Evolutionary conservation across 2,329 filamentous ascomycete species (phyloP), one percentile per base, ranked within the genome.

Genomic region (Calcarisporium arbuscula): DNA sequence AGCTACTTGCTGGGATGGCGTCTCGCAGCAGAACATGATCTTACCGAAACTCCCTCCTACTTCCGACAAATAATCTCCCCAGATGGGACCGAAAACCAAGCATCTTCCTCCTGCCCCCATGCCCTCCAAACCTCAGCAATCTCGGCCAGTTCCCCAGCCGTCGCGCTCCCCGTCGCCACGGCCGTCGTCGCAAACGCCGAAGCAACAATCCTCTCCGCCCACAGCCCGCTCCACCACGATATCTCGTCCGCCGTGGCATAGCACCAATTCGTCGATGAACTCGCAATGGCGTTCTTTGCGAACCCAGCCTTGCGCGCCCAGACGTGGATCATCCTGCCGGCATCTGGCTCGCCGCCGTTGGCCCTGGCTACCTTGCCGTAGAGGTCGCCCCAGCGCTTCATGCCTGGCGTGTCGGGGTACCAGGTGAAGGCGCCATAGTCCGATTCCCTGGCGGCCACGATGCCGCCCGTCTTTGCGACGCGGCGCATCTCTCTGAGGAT

Each of bases 401-500:
- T 42, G 28, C 42, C 45, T 8, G 34, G 39, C 7, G 41, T 28
- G 8, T 36, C 36, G 4, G 51, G 51, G 11, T 50, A 48, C 44
- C 49, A 54, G 4, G 42, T 16, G 25, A 49, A 44, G 12, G 39
- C 28, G 5, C 34, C 42, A 17, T 37, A 40, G 33, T 50, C 50
- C 5, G 47, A 40, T 32, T 49, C 47, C 21, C 50, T 60, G 6
- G 43, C 44, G 6, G 48, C 64, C 1, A 67, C 47, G 11, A 68
- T 41, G 16, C 64, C 65, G 3, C 63, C 62, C 0, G 57, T 53
- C 44, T 55, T 63, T 8, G 62, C 46, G 1, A 68, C 58, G 0
- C 65, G 53, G 4, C 56, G 51, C 52, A 65, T 62, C 45, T 67
- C 63, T 3, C 28, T n/a, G 16, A 65, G 33, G 9, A 61, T 53